Evolutionary conservation across 139 green algal species (phyloP), one percentile per base, ranked within the genome.

Genomic region (Tetradesmus lagerheimii): DNA sequence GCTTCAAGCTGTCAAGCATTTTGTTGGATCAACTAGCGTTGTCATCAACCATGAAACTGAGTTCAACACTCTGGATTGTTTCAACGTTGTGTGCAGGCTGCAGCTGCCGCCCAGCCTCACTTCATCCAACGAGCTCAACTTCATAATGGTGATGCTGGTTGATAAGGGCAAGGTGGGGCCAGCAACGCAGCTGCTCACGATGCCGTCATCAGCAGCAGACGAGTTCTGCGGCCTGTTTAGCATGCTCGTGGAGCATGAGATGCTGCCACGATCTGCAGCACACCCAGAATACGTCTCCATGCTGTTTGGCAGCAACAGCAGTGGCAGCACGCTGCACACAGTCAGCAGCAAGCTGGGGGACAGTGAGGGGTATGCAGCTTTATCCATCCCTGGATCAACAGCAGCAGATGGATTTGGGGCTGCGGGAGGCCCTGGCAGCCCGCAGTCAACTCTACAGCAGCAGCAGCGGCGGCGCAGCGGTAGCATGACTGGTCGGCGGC

Each of bases 261-360:
- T 83, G 77, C 38, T 62, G 37, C 77, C 77, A 1, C 38, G 25
- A 16, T 35, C 77, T 16, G 77, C 77, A 64, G 77, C 77, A 25
- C 39, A 57, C 8, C 77, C 77, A 0, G 77, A 83, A 16, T 83
- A 39, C 50, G 77, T 83, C 0, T 62, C 77, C 20, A 62, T 83
- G 77, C 38, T 83, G 0, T 83, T 83, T 38, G 77, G 77, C 4
- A 83, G 77, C 77, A 83, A 31, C 77, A 83, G 77, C 77, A 83
- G 37, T 0, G 38, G 16, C 20, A 83, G 38, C 38, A 83, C 77
- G 23, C 77, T 83, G 0, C 25, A 34, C 38, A 83, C 9, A 8
- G 38, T 18, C 37, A 83, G 37, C 50, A 64, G 50, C 50, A 64
- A 64, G 50, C 50, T 64, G 14, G 50, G 50, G 3, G 50, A 64